Evolutionary conservation across 768 basidiomycete genomes (phyloP).

Genomic region (Tremella mesenterica): DNA sequence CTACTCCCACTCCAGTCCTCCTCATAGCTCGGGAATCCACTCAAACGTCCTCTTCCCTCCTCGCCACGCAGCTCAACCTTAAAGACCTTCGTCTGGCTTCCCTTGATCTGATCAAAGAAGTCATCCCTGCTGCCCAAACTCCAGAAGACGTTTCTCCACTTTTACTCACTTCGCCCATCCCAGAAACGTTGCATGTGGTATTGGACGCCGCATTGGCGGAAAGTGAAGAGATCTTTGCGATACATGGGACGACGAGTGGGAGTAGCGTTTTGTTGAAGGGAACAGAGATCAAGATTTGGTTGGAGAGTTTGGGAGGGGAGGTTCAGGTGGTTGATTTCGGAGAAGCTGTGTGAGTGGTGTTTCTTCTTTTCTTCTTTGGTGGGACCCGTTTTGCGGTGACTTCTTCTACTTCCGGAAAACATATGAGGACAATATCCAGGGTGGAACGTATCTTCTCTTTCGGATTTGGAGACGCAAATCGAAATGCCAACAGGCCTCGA

Average conservation of each 20-base stretch:
- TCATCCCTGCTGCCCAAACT: slow-evolving; percentile 59
- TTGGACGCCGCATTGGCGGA: slow-evolving; percentile 70
- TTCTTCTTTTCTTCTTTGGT: no score
- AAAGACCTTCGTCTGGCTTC: slow-evolving; percentile 81
- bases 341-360: no score
- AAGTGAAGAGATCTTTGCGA: slow-evolving; percentile 59
- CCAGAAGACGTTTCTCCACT: slow-evolving; percentile 86
- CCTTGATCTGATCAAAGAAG: slow-evolving; percentile 75
- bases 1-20: slow-evolving; percentile 72
- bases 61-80: slow-evolving; percentile 59
- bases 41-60: slow-evolving; percentile 66
- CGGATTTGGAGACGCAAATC: no score
- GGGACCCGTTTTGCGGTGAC: no score
- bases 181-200: slow-evolving; percentile 59
- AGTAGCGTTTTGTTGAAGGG: slow-evolving; percentile 72
- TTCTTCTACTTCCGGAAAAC: no score
- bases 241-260: slow-evolving; percentile 62
- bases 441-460: no score
- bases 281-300: slow-evolving; percentile 61
- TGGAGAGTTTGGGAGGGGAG: slow-evolving; percentile 56
- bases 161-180: slow-evolving; percentile 58
- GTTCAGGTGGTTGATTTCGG: slow-evolving; percentile 67
- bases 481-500: slow-evolving; percentile 27
- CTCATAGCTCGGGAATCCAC: slow-evolving; percentile 76
- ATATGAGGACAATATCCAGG: no score